Percentiles rank a stretch among this genome's conserved stretches.
phyloP scores from a whole-genome alignment of 2,329 filamentous ascomycete genomes.

The Botrytis deweyae region DNA sequence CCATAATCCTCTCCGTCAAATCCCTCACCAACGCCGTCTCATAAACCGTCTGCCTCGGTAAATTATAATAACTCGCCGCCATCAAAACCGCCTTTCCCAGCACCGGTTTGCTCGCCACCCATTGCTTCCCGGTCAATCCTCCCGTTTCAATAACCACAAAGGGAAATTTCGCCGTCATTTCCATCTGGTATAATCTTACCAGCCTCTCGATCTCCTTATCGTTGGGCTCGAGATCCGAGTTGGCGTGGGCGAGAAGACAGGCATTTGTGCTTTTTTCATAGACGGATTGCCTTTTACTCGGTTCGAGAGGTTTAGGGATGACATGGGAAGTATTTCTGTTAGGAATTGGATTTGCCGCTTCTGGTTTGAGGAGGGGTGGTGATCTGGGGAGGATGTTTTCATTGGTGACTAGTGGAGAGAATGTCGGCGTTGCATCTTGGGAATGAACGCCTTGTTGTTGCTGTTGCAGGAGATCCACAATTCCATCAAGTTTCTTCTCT shows the following conservation, averaged over 20 bases:
- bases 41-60: slow-evolving; percentile 13
- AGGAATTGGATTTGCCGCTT: background rate
- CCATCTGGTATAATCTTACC: slow-evolving; percentile 3
- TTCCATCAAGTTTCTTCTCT: slow-evolving; percentile 19
- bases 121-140: background rate
- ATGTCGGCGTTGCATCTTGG: background rate
- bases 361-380: background rate
- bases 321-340: background rate
- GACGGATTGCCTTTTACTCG: background rate
- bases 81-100: slow-evolving; percentile 15
- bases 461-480: slow-evolving; percentile 10
- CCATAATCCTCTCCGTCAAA: slow-evolving; percentile 14
- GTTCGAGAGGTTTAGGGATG: background rate
- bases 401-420: background rate
- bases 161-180: slow-evolving; percentile 4
- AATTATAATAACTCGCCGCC: slow-evolving; percentile 17
- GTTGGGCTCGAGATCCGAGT: slow-evolving; percentile 4
- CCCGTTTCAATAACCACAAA: slow-evolving; percentile 14
- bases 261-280: slow-evolving; percentile 12
- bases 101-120: slow-evolving; percentile 7
- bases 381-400: background rate
- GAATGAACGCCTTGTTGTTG: background rate
- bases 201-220: background rate
- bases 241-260: slow-evolving; percentile 2
- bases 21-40: slow-evolving; percentile 10